These are phyloP conservation scores for Oxyria digyna DNA, from an alignment of 148 eudicot genomes.

Conservation along the genomic window DNA sequence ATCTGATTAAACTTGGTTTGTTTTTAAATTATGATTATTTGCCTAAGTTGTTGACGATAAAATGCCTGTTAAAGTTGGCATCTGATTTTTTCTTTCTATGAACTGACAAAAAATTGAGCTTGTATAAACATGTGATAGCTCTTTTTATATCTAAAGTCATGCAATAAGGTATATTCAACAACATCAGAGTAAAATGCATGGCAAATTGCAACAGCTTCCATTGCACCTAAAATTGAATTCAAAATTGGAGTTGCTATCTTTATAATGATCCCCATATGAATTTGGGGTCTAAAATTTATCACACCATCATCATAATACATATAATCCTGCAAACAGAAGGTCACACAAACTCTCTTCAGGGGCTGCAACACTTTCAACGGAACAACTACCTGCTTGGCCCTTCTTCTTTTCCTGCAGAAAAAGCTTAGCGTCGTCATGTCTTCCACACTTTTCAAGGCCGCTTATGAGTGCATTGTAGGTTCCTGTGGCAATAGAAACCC, in stretches of 20 bases:
- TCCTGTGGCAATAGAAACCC: conserved; percentile 28
- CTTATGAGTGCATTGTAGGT: conserved; percentile 43
- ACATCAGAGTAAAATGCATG: not conserved
- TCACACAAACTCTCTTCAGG: conserved; percentile 50
- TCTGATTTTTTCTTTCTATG: too few species aligned
- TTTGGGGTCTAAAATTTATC: not conserved
- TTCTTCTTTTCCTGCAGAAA: conserved; percentile 46
- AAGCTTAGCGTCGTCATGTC: conserved; percentile 23
- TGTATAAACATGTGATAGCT: too few species aligned
- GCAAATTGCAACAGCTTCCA: not conserved
- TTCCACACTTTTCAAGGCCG: conserved; percentile 53
- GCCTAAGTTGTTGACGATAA: not conserved
- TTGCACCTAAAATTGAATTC: not conserved
- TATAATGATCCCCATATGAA: not conserved
- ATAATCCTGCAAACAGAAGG: conserved; percentile 35
- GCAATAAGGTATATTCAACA: not conserved
- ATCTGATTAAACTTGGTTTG: not conserved
- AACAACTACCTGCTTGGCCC: conserved; percentile 17
- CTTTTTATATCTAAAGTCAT: too few species aligned
- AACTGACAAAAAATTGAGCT: too few species aligned
- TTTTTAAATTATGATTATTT: not conserved
- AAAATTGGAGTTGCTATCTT: not conserved
- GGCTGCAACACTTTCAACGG: conserved; percentile 13
- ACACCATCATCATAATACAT: conserved; percentile 3
- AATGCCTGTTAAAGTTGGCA: not conserved